A percentile compares a stretch with the other conserved stretches of the same genome.
These are phyloP conservation scores for Coriaria nepalensis DNA, from an alignment of 306 rosid species.

Conservation along the genomic window DNA sequence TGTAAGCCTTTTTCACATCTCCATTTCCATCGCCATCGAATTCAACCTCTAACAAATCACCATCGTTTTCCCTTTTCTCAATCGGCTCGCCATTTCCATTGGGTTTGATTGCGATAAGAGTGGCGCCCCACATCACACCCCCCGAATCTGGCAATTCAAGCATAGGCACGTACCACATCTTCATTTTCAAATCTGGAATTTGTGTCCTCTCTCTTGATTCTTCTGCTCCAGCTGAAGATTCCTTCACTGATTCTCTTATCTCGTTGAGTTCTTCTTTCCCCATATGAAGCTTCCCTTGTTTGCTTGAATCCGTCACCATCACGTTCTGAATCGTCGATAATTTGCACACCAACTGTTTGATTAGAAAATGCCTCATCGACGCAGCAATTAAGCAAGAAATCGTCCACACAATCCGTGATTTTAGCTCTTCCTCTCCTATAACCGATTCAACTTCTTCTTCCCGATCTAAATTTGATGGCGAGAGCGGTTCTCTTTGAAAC, in stretches of 20 bases:
- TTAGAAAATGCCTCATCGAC: slow-evolving; percentile 27
- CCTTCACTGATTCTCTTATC: slow-evolving; percentile 12
- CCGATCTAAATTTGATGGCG: neutral
- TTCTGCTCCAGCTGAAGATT: neutral
- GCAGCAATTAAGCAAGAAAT: slow-evolving; percentile 28
- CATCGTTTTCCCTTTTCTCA: slow-evolving; percentile 1
- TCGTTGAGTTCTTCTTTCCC: slow-evolving; percentile 21
- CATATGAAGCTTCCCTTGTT: slow-evolving; percentile 21
- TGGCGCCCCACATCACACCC: slow-evolving; percentile 26
- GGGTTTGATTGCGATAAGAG: slow-evolving; percentile 21
- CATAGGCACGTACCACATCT: slow-evolving; percentile 28
- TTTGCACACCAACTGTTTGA: slow-evolving; percentile 17
- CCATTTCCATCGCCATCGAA: slow-evolving; percentile 17
- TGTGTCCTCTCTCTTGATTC: slow-evolving; percentile 9
- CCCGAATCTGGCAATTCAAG: slow-evolving; percentile 19
- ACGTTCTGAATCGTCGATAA: slow-evolving; percentile 15
- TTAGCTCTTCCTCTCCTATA: slow-evolving; percentile 19
- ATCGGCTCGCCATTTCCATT: neutral
- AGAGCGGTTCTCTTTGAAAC: slow-evolving; percentile 11
- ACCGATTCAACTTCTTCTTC: slow-evolving; percentile 7
- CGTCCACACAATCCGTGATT: slow-evolving; percentile 18
- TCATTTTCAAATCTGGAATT: slow-evolving; percentile 25
- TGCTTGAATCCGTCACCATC: slow-evolving; percentile 17
- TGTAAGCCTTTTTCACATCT: slow-evolving; percentile 11
- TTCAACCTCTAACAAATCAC: slow-evolving; percentile 9